These are phyloP conservation scores for Ceratobasidium theobromae DNA, from an alignment of 1,284 basidiomycete species.

Conservation along the genomic window DNA sequence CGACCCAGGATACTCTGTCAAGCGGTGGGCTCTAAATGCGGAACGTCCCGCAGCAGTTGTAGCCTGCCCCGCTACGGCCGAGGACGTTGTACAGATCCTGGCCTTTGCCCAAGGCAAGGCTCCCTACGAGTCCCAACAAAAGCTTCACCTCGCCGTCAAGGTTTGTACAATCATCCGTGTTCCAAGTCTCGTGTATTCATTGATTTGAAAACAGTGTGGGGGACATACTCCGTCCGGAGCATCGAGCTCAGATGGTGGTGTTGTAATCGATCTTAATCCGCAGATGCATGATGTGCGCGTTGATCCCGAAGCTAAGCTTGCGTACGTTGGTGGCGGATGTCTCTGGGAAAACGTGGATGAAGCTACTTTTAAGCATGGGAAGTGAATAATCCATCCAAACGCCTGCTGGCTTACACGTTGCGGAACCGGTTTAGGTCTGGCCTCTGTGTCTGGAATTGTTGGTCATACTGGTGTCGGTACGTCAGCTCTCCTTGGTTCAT, in stretches of 20 bases:
- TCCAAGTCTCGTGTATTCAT: background rate
- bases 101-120: slow-evolving; percentile 12
- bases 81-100: slow-evolving; percentile 18
- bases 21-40: slow-evolving; percentile 31
- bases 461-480: slow-evolving; percentile 11
- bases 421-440: background rate
- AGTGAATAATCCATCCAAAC: background rate
- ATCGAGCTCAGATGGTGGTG: slow-evolving; percentile 31
- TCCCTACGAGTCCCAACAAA: background rate
- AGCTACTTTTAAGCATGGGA: slow-evolving; percentile 32
- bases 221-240: slow-evolving; percentile 30
- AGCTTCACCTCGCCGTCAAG: slow-evolving; percentile 30
- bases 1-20: slow-evolving; percentile 26
- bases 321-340: slow-evolving; percentile 30
- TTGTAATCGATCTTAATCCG: slow-evolving; percentile 32
- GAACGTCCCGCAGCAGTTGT: background rate
- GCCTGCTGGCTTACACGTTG: background rate
- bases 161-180: background rate
- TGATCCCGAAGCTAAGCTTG: slow-evolving; percentile 22
- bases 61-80: slow-evolving; percentile 8
- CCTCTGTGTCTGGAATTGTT: background rate
- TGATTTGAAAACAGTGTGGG: slow-evolving; percentile 22
- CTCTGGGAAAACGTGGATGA: slow-evolving; percentile 26
- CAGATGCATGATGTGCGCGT: slow-evolving; percentile 31
- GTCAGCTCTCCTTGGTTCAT: too few species aligned